Conservation (phyloP, 2,329 filamentous ascomycete genomes). For the Hymenoscyphus fructigenus region DNA sequence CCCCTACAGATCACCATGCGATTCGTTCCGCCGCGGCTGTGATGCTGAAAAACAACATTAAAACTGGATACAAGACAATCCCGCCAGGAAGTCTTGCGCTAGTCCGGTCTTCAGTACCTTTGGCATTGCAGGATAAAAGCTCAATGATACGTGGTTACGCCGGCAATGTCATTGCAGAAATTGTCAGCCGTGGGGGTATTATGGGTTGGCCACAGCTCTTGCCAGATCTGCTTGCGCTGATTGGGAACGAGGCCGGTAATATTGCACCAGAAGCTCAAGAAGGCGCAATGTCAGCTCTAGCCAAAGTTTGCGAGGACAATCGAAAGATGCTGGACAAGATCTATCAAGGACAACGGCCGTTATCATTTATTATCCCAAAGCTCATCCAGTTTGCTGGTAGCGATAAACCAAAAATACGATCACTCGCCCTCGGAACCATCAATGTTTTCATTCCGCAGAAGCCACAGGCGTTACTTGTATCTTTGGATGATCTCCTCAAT, state of each 20-base stretch:
- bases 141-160: constrained; percentile 83
- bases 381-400: constrained; percentile 83
- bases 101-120: constrained; percentile 75
- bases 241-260: constrained; percentile 70
- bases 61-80: constrained; percentile 71
- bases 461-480: constrained; percentile 76
- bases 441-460: constrained; percentile 89
- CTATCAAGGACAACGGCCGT: constrained; percentile 82
- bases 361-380: constrained; percentile 86
- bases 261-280: constrained; percentile 75
- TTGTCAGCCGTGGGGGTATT: constrained; percentile 80
- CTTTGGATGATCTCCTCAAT: constrained; percentile 77
- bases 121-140: constrained; percentile 78
- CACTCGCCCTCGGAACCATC: constrained; percentile 77
- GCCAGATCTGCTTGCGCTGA: constrained; percentile 75
- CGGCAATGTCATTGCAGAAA: constrained; percentile 91
- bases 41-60: constrained; percentile 94
- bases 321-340: constrained; percentile 81
- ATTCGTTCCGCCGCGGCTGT: constrained; percentile 86
- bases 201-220: constrained; percentile 90
- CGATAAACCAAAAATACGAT: constrained; percentile 72
- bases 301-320: constrained; percentile 98
- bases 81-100: constrained; percentile 70
- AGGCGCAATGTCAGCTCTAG: constrained; percentile 86
- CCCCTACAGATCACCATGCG: constrained; percentile 62